These are phyloP conservation scores for Scleroderma bovista DNA, from an alignment of 768 basidiomycete species.

Conservation along the genomic window DNA sequence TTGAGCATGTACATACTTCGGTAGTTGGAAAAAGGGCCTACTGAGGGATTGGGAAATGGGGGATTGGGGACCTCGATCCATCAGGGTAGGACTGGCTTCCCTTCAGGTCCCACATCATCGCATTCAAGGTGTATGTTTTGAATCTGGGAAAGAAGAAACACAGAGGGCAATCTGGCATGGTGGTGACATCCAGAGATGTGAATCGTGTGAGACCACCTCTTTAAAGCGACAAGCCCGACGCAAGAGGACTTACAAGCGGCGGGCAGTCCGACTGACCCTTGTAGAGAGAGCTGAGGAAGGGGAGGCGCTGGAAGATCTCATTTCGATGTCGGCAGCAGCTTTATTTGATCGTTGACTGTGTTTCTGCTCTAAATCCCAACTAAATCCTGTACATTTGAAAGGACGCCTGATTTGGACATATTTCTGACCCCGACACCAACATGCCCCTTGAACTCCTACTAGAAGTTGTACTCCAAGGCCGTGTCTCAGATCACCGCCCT, in stretches of 20 bases:
- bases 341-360: conserved; percentile 19
- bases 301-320: conserved; percentile 14
- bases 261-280: conserved; percentile 18
- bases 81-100: conserved; percentile 12
- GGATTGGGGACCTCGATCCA: conserved; percentile 7
- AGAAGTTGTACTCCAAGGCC: too few relatives aligned
- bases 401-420: neutral
- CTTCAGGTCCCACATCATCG: conserved; percentile 24
- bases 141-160: conserved; percentile 29
- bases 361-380: neutral
- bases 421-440: neutral
- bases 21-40: conserved; percentile 7
- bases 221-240: conserved; percentile 19
- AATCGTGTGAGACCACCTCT: conserved; percentile 5
- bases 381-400: neutral
- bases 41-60: conserved; percentile 12
- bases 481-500: too few relatives aligned
- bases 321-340: conserved; percentile 20
- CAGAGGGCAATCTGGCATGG: conserved; percentile 27
- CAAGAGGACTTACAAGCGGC: conserved; percentile 14
- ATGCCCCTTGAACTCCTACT: too few relatives aligned
- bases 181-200: conserved; percentile 6
- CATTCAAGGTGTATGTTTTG: conserved; percentile 27
- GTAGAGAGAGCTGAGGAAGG: conserved; percentile 17
- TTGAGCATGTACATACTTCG: neutral